Conservation (phyloP, 2,329 filamentous ascomycete species). For the Torrubiellomyces zombiae region DNA sequence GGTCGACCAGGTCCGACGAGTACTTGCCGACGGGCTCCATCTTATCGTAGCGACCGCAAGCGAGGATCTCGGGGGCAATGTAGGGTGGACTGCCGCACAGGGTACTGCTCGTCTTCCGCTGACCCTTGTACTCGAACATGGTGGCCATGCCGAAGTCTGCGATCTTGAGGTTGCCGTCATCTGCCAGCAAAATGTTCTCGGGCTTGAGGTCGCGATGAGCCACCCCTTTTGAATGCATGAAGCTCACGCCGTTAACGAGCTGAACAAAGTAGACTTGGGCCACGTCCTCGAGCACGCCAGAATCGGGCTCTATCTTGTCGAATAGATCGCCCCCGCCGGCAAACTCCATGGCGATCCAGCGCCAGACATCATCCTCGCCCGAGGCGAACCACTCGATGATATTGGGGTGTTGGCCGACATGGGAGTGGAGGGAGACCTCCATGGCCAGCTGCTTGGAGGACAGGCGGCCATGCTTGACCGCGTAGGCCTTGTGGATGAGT, state of each 20-base stretch:
- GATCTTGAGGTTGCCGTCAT: conserved; percentile 74
- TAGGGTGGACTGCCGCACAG: conserved; percentile 95
- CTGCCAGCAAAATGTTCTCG: conserved; percentile 84
- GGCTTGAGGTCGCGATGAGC: conserved; percentile 86
- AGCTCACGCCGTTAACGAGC: conserved; percentile 75
- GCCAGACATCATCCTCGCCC: conserved; percentile 73
- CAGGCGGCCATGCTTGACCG: conserved; percentile 73
- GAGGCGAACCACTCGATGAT: conserved; percentile 85
- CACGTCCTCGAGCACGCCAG: conserved; percentile 84
- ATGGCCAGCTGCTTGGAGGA: conserved; percentile 78
- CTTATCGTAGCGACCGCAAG: conserved; percentile 30
- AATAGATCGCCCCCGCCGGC: conserved; percentile 93
- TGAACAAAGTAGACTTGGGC: conserved; percentile 94
- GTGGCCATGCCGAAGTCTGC: conserved; percentile 95
- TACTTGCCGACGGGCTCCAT: conserved; percentile 40
- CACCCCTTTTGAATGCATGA: conserved; percentile 91
- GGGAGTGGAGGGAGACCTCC: conserved; percentile 79
- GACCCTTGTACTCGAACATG: conserved; percentile 78
- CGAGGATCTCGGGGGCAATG: conserved; percentile 81
- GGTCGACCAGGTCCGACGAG: conserved; percentile 65
- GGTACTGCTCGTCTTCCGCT: conserved; percentile 66
- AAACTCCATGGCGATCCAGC: conserved; percentile 97
- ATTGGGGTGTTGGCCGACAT: conserved; percentile 79
- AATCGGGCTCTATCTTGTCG: conserved; percentile 97
- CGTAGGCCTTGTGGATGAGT: conserved; percentile 96